These are phyloP conservation scores for Suhomyces panamericanus DNA, from an alignment of 1,139 yeast genomes.

Conservation along the genomic window DNA sequence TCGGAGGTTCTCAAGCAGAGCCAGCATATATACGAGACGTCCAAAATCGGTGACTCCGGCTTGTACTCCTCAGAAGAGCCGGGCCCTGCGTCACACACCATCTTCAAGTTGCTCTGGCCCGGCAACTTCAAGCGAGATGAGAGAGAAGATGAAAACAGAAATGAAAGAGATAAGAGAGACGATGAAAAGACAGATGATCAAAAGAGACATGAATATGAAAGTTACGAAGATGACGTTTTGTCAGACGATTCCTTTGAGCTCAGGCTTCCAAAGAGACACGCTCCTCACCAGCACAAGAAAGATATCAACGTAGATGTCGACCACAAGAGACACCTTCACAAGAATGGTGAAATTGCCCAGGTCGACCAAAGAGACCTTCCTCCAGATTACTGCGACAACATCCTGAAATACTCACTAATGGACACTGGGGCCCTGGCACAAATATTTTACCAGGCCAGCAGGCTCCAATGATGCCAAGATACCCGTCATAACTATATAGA, in stretches of 20 bases:
- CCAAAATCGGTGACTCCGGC: constrained; percentile 15
- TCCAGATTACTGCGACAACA: not conserved
- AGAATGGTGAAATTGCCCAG: too few species aligned
- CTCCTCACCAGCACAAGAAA: too few species aligned
- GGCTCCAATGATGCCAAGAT: not conserved
- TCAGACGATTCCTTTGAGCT: too few species aligned
- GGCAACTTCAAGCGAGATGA: not conserved
- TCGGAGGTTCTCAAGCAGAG: constrained; percentile 25
- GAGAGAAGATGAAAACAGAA: not conserved
- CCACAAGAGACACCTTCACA: not conserved
- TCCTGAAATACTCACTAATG: constrained; percentile 14
- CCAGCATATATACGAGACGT: constrained; percentile 19
- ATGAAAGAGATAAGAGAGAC: too few species aligned
- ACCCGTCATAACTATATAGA: too few species aligned
- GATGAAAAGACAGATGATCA: too few species aligned
- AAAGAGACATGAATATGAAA: too few species aligned
- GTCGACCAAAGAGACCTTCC: not conserved
- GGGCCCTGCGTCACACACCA: not conserved
- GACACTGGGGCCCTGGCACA: constrained; percentile 19
- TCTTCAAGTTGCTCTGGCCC: not conserved
- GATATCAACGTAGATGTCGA: too few species aligned
- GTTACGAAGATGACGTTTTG: too few species aligned
- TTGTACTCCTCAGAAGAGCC: constrained; percentile 5
- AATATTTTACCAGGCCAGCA: constrained; percentile 13
- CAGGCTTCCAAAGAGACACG: too few species aligned